These are phyloP conservation scores for Saturnispora halmiae DNA, from an alignment of 805 yeast genomes.

Conservation along the genomic window DNA sequence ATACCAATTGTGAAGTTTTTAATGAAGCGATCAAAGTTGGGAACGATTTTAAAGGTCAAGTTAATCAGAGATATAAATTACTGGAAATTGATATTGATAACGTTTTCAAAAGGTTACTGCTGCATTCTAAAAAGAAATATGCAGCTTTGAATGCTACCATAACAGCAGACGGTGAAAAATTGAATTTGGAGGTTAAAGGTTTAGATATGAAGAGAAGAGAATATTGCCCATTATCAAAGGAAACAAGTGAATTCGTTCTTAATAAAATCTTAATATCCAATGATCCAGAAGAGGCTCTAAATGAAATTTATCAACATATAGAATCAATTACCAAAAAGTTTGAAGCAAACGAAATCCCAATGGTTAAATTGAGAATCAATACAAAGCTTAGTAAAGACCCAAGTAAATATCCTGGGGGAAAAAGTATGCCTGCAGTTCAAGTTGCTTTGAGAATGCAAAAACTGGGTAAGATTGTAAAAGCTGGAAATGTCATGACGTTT, in stretches of 20 bases:
- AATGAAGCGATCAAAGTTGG: slow-evolving; percentile 77
- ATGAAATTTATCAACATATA: slow-evolving; percentile 62
- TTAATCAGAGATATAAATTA: slow-evolving; percentile 78
- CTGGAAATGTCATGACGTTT: slow-evolving; percentile 84
- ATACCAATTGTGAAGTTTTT: slow-evolving; percentile 65
- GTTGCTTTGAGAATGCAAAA: slow-evolving; percentile 75
- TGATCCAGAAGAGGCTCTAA: slow-evolving; percentile 70
- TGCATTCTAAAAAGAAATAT: slow-evolving; percentile 95
- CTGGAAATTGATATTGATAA: slow-evolving; percentile 94
- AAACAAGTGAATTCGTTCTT: slow-evolving; percentile 68
- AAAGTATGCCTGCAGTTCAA: slow-evolving; percentile 76
- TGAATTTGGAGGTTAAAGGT: slow-evolving; percentile 81
- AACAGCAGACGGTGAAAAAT: slow-evolving; percentile 42
- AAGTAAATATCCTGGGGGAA: slow-evolving; percentile 67
- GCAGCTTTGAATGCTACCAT: slow-evolving; percentile 71
- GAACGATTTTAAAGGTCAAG: slow-evolving; percentile 70
- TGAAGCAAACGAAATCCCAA: slow-evolving; percentile 50
- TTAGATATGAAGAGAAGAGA: slow-evolving; percentile 96
- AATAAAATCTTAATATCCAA: slow-evolving; percentile 59
- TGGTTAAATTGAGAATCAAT: slow-evolving; percentile 67
- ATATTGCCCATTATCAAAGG: slow-evolving; percentile 86
- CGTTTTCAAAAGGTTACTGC: slow-evolving; percentile 71
- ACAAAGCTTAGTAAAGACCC: slow-evolving; percentile 91
- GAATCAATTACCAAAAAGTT: slow-evolving; percentile 51
- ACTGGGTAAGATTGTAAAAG: slow-evolving; percentile 80